Evolutionary conservation across 768 basidiomycete species (phyloP).

Genomic region (Pleurotus giganteus): DNA sequence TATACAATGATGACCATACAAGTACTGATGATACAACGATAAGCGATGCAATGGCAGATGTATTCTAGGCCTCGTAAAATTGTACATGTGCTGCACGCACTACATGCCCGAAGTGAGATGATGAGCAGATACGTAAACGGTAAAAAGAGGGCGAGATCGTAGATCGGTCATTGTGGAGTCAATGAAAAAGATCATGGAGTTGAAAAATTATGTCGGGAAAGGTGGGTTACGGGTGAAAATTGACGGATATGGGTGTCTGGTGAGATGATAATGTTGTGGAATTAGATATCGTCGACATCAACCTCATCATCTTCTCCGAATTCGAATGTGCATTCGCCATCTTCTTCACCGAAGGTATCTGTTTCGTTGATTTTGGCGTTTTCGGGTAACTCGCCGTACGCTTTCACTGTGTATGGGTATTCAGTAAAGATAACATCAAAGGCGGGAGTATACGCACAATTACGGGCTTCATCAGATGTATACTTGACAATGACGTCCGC

Average conservation of each 20-base stretch:
- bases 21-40: neutral
- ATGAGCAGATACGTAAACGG: neutral
- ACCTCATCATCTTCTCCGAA: slow-evolving; percentile 88
- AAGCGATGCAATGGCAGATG: neutral
- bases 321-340: slow-evolving; percentile 86
- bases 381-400: slow-evolving; percentile 96
- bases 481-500: slow-evolving; percentile 99
- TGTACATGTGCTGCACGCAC: neutral
- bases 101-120: neutral
- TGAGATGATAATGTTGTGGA: neutral
- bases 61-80: neutral
- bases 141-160: too few relatives aligned
- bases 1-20: slow-evolving; percentile 9
- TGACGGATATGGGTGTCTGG: too few relatives aligned
- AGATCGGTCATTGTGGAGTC: neutral
- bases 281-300: slow-evolving; percentile 87
- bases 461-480: slow-evolving; percentile 92
- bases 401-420: slow-evolving; percentile 63
- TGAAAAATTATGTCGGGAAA: too few relatives aligned
- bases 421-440: neutral
- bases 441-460: slow-evolving; percentile 41
- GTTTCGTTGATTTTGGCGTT: slow-evolving; percentile 98
- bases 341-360: slow-evolving; percentile 88
- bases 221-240: too few relatives aligned
- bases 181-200: too few relatives aligned